Conservation (phyloP, 805 yeast genomes). For the Kregervanrija delftensis region DNA sequence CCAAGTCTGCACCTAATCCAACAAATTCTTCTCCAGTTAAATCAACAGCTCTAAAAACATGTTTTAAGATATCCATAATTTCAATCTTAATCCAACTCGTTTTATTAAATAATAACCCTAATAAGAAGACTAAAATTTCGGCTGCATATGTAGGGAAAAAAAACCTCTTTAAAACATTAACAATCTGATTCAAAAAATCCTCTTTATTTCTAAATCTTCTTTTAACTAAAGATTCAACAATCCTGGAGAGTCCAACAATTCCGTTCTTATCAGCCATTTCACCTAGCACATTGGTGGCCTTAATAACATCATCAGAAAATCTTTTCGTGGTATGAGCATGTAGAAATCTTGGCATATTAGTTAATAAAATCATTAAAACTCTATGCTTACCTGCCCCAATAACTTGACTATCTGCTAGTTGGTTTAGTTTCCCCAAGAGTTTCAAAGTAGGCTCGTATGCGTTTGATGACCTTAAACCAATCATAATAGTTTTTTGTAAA, state of each 20-base stretch:
- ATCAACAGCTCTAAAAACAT: conserved; percentile 71
- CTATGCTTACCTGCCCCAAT: conserved; percentile 69
- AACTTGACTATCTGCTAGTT: conserved; percentile 63
- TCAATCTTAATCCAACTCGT: conserved; percentile 75
- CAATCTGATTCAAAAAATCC: conserved; percentile 79
- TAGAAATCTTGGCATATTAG: conserved; percentile 78
- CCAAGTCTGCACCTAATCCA: conserved; percentile 91
- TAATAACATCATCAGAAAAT: conserved; percentile 41
- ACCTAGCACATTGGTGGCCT: conserved; percentile 51
- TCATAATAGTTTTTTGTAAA: conserved; percentile 67
- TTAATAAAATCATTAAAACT: conserved; percentile 61
- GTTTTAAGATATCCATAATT: conserved; percentile 67
- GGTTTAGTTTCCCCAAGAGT: conserved; percentile 65
- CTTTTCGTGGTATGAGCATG: conserved; percentile 64
- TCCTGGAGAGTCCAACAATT: conserved; percentile 53
- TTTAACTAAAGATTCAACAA: conserved; percentile 70
- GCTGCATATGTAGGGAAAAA: conserved; percentile 75
- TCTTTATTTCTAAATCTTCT: conserved; percentile 81
- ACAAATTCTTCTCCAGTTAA: conserved; percentile 69
- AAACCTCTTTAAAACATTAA: conserved; percentile 55
- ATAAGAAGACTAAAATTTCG: conserved; percentile 62
- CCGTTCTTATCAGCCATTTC: conserved; percentile 51
- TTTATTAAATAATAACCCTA: conserved; percentile 76
- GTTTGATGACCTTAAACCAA: conserved; percentile 76
- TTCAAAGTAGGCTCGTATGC: conserved; percentile 73